Evolutionary conservation across 2,329 filamentous ascomycete genomes (phyloP).

Genomic region (Trichophyton benhamiae): DNA sequence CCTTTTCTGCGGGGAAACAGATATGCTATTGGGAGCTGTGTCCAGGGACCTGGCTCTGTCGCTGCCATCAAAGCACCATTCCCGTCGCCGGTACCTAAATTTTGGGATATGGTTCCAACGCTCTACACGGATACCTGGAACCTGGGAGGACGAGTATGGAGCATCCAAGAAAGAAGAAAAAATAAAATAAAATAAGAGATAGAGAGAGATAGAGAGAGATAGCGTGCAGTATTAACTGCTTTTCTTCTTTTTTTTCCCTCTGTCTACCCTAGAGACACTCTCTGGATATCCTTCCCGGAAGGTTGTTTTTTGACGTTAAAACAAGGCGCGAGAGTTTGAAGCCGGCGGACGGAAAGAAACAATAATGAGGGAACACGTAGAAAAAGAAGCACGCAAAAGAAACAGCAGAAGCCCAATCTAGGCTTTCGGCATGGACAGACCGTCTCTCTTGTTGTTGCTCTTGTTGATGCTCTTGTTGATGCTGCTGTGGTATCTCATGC

Average conservation of each 20-base stretch:
- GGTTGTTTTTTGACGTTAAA: slow-evolving; percentile 2
- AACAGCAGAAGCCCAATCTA: background rate
- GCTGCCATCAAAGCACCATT: background rate
- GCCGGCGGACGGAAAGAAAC: background rate
- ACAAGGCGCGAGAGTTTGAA: background rate
- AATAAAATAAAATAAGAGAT: too few species aligned
- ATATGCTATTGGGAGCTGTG: background rate
- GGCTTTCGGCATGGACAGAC: background rate
- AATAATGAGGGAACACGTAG: background rate
- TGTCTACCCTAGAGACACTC: background rate
- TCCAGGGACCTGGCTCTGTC: background rate
- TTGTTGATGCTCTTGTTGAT: too few species aligned
- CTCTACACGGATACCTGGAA: background rate
- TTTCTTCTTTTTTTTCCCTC: background rate
- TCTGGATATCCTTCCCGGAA: background rate
- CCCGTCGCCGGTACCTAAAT: background rate
- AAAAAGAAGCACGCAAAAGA: background rate
- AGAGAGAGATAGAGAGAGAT: background rate
- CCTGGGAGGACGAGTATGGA: background rate
- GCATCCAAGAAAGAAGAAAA: background rate
- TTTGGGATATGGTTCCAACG: background rate
- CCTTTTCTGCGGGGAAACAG: background rate
- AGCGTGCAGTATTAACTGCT: background rate
- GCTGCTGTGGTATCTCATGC: background rate
- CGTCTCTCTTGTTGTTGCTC: too few species aligned